phyloP scores from a whole-genome alignment of 2,329 filamentous ascomycete species.

The Curvularia spicifera region DNA sequence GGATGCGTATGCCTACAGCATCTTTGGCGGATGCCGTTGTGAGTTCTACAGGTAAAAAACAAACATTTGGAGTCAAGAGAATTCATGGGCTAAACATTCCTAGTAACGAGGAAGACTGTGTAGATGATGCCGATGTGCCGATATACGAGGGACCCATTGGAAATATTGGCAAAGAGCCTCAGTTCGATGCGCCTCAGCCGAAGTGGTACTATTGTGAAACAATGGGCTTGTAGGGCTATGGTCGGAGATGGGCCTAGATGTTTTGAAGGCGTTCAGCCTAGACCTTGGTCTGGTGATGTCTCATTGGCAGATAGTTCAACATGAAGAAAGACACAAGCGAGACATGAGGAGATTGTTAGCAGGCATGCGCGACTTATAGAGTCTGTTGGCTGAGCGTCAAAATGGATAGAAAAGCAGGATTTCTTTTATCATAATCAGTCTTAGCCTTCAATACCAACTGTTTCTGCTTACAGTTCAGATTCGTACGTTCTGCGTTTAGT shows the following conservation, averaged over 20 bases:
- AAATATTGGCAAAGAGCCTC: slow-evolving; percentile 12
- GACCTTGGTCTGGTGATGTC: background rate
- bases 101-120: slow-evolving; percentile 15
- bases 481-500: background rate
- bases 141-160: slow-evolving; percentile 16
- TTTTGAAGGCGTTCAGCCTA: background rate
- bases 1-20: slow-evolving; percentile 16
- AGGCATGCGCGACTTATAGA: background rate
- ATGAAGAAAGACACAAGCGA: background rate
- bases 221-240: background rate
- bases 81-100: background rate
- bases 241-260: background rate
- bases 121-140: background rate
- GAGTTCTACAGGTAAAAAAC: slow-evolving; percentile 10
- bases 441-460: background rate
- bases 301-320: background rate
- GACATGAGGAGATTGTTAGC: background rate
- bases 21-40: slow-evolving; percentile 18
- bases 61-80: background rate
- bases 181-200: slow-evolving; percentile 20
- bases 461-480: background rate
- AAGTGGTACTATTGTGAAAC: slow-evolving; percentile 24
- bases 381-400: background rate
- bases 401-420: background rate
- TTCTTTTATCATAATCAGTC: background rate